phyloP scores from a whole-genome alignment of 345 rosid genomes.

The Iberis pinnata region DNA sequence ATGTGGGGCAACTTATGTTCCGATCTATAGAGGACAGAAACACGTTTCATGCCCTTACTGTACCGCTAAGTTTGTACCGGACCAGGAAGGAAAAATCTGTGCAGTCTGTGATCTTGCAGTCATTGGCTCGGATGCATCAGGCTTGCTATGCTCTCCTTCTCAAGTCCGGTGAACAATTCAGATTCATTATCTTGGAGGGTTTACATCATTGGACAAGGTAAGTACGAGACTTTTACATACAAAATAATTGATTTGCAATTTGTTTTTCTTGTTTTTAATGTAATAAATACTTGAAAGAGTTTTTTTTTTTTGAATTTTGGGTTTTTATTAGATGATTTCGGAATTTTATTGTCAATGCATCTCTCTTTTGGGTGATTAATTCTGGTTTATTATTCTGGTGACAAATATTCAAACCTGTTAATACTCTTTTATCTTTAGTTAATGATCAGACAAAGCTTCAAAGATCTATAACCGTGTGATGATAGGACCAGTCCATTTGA shows the following conservation, averaged over 20 bases:
- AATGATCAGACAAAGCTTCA: slow-evolving; percentile 16
- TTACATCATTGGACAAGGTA: too few species aligned
- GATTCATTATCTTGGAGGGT: too few species aligned
- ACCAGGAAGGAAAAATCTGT: slow-evolving; percentile 68
- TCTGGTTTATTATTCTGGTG: too few species aligned
- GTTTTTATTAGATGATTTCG: too few species aligned
- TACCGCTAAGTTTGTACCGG: slow-evolving; percentile 64
- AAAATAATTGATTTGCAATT: too few species aligned
- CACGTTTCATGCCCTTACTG: slow-evolving; percentile 83
- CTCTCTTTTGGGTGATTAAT: too few species aligned
- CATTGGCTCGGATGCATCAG: slow-evolving; percentile 90
- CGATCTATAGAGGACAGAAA: slow-evolving; percentile 89
- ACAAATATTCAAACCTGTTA: slow-evolving; percentile 9
- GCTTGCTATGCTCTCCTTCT: slow-evolving; percentile 78
- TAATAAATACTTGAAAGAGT: too few species aligned
- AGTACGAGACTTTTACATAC: too few species aligned
- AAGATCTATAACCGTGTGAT: slow-evolving; percentile 21
- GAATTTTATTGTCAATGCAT: too few species aligned
- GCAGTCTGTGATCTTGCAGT: slow-evolving; percentile 72
- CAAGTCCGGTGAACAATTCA: slow-evolving; percentile 48
- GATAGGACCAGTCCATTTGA: slow-evolving; percentile 7
- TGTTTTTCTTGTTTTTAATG: too few species aligned
- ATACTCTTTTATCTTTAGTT: slow-evolving; percentile 21
- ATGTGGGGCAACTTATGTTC: slow-evolving; percentile 88
- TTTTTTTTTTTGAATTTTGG: too few species aligned